Conservation (phyloP, 1,284 basidiomycete species). For the Ustilago hordei region DNA sequence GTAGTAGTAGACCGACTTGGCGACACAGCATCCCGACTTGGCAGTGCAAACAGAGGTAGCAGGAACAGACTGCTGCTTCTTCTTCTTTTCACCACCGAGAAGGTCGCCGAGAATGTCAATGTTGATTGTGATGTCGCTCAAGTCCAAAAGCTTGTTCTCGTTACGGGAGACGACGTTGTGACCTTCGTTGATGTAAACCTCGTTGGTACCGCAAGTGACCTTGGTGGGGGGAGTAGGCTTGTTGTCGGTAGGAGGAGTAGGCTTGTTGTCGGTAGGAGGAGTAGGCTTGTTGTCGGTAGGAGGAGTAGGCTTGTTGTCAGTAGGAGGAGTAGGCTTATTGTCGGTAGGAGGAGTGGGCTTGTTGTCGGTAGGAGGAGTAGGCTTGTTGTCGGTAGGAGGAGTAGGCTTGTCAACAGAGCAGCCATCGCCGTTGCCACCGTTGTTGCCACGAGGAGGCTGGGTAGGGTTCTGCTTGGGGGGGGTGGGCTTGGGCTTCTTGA, state of each 20-base stretch:
- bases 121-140: slow-evolving; percentile 36
- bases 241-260: slow-evolving; percentile 5
- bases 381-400: slow-evolving; percentile 5
- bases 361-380: slow-evolving; percentile 15
- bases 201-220: slow-evolving; percentile 21
- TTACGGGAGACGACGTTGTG: slow-evolving; percentile 50
- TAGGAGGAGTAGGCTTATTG: slow-evolving; percentile 8
- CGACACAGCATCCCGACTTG: slow-evolving; percentile 40
- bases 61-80: slow-evolving; percentile 22
- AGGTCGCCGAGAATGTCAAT: slow-evolving; percentile 33
- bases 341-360: slow-evolving; percentile 13
- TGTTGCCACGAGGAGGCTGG: slow-evolving; percentile 1
- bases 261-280: slow-evolving; percentile 10
- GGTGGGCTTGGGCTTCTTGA: slow-evolving; percentile 44
- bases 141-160: slow-evolving; percentile 48
- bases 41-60: slow-evolving; percentile 32
- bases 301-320: slow-evolving; percentile 16
- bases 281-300: slow-evolving; percentile 12
- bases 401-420: slow-evolving; percentile 4
- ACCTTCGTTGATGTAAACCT: slow-evolving; percentile 48
- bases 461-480: slow-evolving; percentile 25
- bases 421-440: not conserved
- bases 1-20: slow-evolving; percentile 47
- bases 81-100: slow-evolving; percentile 27
- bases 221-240: slow-evolving; percentile 18